Evolutionary conservation across 2,329 filamentous ascomycete genomes (phyloP), one percentile per base, ranked within the genome.

Genomic region (Botrytis tulipae): DNA sequence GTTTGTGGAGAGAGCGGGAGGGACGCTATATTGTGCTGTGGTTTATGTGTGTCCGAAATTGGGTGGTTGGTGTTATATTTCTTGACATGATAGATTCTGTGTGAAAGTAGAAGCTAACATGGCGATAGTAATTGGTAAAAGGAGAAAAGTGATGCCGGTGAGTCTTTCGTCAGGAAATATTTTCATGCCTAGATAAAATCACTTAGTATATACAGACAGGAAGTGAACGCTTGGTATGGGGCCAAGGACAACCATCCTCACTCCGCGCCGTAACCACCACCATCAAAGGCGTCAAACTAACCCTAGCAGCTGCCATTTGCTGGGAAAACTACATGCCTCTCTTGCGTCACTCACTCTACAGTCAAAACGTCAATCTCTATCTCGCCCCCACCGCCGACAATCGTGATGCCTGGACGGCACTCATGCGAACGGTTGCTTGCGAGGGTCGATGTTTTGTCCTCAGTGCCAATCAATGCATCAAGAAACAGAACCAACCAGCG

Each of bases 321-420:
- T 57, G 51, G 51, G 51, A 57, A 0, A 57, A 57, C 51, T 57
- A 57, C n/a, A 57, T 57, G 51, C 51, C 51, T 29, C 51, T 57
- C 14, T 57, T 57, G 51, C n/a, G 51, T 7, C 51, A 57, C n/a
- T 29, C 51, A 1, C 51, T 57, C 51, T 57, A 57, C 51, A 57
- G 51, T 57, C 51, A 57, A 57, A 57, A 57, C 16, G 51, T 57
- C n/a, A 57, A 57, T 57, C n/a, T 57, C n/a, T 57, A 57, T 57
- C 51, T 57, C 3, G 51, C 51, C 1, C 51, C 51, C 14, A 57
- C 51, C 3, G 51, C 51, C n/a, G 51, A 57, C 4, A 4, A 57
- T 29, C 51, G 51, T n/a, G 51, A 57, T 32, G 51, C 51, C 14
- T 57, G 51, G 51, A 57, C 51, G 3, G 51, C 51, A 4, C 51